A percentile compares a stretch with the other conserved stretches of the same genome.
phyloP scores from a whole-genome alignment of 2,329 filamentous ascomycete genomes.

The Penicillium corylophilum region DNA sequence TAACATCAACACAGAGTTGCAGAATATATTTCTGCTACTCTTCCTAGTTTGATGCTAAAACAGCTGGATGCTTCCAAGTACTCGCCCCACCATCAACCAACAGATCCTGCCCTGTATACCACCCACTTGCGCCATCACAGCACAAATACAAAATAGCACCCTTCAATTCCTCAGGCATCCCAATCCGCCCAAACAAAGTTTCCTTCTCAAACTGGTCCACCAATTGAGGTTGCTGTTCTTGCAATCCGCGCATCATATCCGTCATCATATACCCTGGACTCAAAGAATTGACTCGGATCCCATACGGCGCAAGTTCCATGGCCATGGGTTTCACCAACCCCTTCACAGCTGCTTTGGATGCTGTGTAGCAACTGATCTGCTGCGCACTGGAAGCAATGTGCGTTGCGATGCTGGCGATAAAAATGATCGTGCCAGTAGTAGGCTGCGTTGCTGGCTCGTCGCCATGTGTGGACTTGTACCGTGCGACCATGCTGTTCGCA shows the following conservation, averaged over 20 bases:
- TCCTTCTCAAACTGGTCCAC: constrained; percentile 23
- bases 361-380: constrained; percentile 33
- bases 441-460: constrained; percentile 4
- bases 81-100: constrained; percentile 25
- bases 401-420: constrained; percentile 37
- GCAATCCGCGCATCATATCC: constrained; percentile 22
- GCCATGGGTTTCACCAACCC: constrained; percentile 26
- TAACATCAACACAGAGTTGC: not conserved
- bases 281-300: constrained; percentile 33
- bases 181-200: constrained; percentile 23
- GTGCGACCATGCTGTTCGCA: constrained; percentile 24
- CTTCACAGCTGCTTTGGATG: constrained; percentile 29
- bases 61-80: constrained; percentile 26
- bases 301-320: constrained; percentile 20
- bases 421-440: constrained; percentile 31
- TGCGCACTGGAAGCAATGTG: constrained; percentile 33
- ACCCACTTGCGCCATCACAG: constrained; percentile 16
- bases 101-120: constrained; percentile 25
- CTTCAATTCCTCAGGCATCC: constrained; percentile 20
- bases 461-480: constrained; percentile 8
- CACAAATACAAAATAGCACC: constrained; percentile 21
- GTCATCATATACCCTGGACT: constrained; percentile 31
- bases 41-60: constrained; percentile 5
- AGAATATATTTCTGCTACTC: not conserved
- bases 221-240: constrained; percentile 18